phyloP scores from a whole-genome alignment of 2,329 filamentous ascomycete species.

The Trichoderma sp. region DNA sequence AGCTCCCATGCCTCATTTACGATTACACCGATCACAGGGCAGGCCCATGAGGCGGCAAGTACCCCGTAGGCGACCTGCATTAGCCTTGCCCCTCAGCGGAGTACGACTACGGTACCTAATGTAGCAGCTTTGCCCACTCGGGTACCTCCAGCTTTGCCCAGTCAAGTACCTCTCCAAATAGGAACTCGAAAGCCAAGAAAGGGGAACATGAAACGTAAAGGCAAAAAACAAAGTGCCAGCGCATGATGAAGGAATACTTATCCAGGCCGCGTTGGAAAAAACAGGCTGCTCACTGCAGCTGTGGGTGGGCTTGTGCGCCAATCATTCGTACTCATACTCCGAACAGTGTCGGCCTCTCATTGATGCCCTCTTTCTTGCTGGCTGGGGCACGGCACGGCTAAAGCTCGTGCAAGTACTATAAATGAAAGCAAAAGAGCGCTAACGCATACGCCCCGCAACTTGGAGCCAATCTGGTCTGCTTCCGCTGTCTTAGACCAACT shows the following conservation, averaged over 20 bases:
- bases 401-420: neutral
- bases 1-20: neutral
- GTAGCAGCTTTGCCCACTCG: too few species aligned
- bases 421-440: neutral
- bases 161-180: too few species aligned
- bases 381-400: neutral
- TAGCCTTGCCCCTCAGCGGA: conserved; percentile 6
- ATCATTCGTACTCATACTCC: neutral
- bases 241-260: too few species aligned
- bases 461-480: conserved; percentile 3
- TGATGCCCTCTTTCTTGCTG: neutral
- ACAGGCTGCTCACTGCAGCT: neutral
- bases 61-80: conserved; percentile 10
- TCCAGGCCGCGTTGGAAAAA: too few species aligned
- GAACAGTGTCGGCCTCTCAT: neutral
- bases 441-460: neutral
- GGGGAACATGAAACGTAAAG: too few species aligned
- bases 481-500: neutral
- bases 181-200: too few species aligned
- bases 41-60: neutral
- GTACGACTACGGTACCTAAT: neutral
- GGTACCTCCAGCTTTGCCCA: too few species aligned
- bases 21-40: neutral
- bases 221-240: too few species aligned
- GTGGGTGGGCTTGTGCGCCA: neutral